Percentiles rank a stretch among this genome's conserved stretches.
phyloP scores from a whole-genome alignment of 108 stramenopile genomes.

The Pseudonitzschia pungens region DNA sequence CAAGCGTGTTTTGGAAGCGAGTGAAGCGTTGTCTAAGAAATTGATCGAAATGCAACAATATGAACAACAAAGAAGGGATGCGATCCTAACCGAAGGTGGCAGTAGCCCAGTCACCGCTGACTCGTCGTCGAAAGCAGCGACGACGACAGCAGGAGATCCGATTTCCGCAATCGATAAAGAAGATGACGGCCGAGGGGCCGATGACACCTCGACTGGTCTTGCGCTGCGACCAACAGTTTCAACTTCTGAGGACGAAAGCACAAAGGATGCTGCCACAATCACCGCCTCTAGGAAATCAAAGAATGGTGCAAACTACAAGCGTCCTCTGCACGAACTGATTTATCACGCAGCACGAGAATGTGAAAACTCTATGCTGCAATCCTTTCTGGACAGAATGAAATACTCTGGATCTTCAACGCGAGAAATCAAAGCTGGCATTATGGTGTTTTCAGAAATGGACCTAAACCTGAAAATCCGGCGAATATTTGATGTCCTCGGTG shows the following conservation, averaged over 20 bases:
- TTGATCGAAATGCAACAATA: constrained; percentile 31
- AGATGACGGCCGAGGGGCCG: constrained; percentile 2
- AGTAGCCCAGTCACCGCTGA: neutral
- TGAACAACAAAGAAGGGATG: neutral
- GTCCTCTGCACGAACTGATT: constrained; percentile 42
- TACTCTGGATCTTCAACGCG: constrained; percentile 19
- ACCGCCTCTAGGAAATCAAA: neutral
- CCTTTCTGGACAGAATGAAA: constrained; percentile 49
- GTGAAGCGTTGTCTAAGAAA: constrained; percentile 49
- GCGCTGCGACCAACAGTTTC: constrained; percentile 11
- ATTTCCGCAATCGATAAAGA: neutral
- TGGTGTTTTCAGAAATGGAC: constrained; percentile 66
- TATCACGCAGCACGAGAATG: constrained; percentile 49
- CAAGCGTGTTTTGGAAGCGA: constrained; percentile 55
- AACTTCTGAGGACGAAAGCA: constrained; percentile 5
- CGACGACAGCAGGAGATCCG: neutral
- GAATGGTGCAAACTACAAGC: constrained; percentile 5
- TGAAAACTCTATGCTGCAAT: constrained; percentile 40
- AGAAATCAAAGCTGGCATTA: constrained; percentile 52
- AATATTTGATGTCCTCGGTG: constrained; percentile 50
- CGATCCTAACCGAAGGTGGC: neutral
- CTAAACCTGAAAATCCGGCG: constrained; percentile 55
- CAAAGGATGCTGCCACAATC: neutral
- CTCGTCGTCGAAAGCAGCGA: neutral
- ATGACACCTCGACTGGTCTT: constrained; percentile 16